phyloP scores from a whole-genome alignment of 495 filamentous ascomycete genomes.

The Hypoxylon intermedium region DNA sequence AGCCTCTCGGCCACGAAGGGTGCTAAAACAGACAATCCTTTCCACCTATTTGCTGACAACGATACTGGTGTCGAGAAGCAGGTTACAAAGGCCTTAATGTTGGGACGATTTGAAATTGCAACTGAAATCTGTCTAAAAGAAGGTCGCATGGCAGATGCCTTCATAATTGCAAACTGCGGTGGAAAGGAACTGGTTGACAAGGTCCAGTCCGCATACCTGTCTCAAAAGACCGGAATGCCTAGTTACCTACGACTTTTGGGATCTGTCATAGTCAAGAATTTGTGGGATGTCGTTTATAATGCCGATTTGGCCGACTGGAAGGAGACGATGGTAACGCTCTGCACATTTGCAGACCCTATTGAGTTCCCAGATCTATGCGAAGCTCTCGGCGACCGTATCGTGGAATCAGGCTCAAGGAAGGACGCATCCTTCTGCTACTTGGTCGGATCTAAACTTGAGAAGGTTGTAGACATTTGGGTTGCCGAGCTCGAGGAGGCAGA shows the following conservation, averaged over 20 bases:
- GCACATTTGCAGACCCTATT: constrained; percentile 87
- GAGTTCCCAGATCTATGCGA: constrained; percentile 98
- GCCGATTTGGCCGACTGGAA: constrained; percentile 93
- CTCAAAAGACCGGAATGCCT: constrained; percentile 77
- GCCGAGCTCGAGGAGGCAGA: constrained; percentile 84
- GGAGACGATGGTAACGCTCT: constrained; percentile 92
- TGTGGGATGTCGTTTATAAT: constrained; percentile 98
- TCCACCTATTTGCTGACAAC: constrained; percentile 74
- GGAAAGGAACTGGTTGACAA: constrained; percentile 93
- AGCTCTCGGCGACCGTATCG: constrained; percentile 88
- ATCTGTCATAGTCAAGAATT: constrained; percentile 92
- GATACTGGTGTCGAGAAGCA: constrained; percentile 82
- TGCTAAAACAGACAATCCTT: constrained; percentile 59
- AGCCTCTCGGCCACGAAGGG: constrained; percentile 62
- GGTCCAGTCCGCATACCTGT: constrained; percentile 90
- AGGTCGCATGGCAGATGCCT: constrained; percentile 89
- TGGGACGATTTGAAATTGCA: constrained; percentile 90
- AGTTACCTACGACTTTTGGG: constrained; percentile 92
- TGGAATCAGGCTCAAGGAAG: constrained; percentile 76
- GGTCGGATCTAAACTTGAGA: constrained; percentile 94
- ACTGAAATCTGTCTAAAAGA: constrained; percentile 87
- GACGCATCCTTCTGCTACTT: constrained; percentile 96
- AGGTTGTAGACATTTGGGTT: constrained; percentile 93
- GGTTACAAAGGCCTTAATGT: constrained; percentile 85
- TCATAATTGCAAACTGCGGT: constrained; percentile 97